Evolutionary conservation across 495 filamentous ascomycete species (phyloP), one percentile per base, ranked within the genome.

Genomic region (Parachaetomium inaequale): DNA sequence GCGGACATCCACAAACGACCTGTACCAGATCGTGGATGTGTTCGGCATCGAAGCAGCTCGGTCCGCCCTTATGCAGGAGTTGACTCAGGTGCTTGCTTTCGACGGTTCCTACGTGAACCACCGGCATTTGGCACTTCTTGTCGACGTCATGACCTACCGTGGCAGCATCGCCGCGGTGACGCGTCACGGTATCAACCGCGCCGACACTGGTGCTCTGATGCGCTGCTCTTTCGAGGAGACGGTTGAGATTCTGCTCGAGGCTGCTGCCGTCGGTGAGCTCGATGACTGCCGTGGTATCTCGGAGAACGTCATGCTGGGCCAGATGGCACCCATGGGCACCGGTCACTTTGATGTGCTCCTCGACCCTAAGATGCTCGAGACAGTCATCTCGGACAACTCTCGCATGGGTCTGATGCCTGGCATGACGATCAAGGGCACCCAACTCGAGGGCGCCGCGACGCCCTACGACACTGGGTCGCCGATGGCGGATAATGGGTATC

Each of bases 91-190:
- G 74, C 76, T 99, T 74, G 89, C 95, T 11, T 97, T 98, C 65
- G 94, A 96, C 68, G 95, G 94, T 81, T 97, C 93, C 8, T 98
- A 99, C 72, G 94, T 99, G 81, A 99, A 99, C 72, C 92, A 98
- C 73, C 92, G 94, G 68, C 94, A 99, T 79, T 82, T 98, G 77
- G 87, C 91, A 21, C 87, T 99, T n/a, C 78, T 99, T 54, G 91
- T 96, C 62, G 94, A 99, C 76, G 91, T 99, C 55, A 99, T 99
- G 94, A 97, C 93, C 19, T 89, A 93, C 55, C 86, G 94, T 49
- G 94, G 94, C 50, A 87, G 88, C 66, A 82, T 99, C 66, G 96
- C 96, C 73, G 93, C 94, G 7, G 92, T 98, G 57, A 98, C 94
- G 59, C 91, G 94, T 74, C 95, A 98, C 64, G 94, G 94, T 78